phyloP scores from a whole-genome alignment of 371 early-diverging fungal genomes.

The Lichtheimia corymbifera region DNA sequence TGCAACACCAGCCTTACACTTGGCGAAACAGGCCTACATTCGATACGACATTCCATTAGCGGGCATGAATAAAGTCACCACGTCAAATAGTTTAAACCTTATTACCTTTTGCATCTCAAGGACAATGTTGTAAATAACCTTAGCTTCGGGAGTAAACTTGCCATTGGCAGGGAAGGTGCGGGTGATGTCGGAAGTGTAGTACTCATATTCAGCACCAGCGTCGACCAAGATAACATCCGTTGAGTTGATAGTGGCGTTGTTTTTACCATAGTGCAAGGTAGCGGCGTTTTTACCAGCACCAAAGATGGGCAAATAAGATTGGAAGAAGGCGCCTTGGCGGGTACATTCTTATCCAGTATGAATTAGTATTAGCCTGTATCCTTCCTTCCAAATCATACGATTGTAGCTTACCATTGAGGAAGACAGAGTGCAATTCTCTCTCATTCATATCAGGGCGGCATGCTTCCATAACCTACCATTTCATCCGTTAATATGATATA shows the following conservation, averaged over 20 bases:
- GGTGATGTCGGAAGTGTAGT: constrained; percentile 91
- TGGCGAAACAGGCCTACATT: constrained; percentile 47
- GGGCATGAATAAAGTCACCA: constrained; percentile 1
- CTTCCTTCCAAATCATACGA: not conserved
- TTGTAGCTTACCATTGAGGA: constrained; percentile 57
- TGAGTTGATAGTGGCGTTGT: constrained; percentile 51
- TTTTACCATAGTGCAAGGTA: constrained; percentile 82
- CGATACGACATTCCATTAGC: not conserved
- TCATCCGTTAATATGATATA: not conserved
- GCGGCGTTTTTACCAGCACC: constrained; percentile 81
- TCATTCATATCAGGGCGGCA: constrained; percentile 66
- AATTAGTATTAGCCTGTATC: not conserved
- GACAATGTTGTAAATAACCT: constrained; percentile 81
- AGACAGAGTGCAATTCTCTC: constrained; percentile 72
- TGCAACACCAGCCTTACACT: constrained; percentile 77
- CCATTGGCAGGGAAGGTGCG: constrained; percentile 87
- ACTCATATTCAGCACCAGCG: constrained; percentile 81
- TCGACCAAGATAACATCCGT: constrained; percentile 77
- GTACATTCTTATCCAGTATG: constrained; percentile 42
- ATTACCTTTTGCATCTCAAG: constrained; percentile 79
- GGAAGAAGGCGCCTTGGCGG: constrained; percentile 69
- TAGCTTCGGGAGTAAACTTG: constrained; percentile 74
- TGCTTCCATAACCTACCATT: constrained; percentile 65
- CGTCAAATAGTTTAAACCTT: not conserved
- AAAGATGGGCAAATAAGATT: constrained; percentile 87